Base-by-base conservation (phyloP, 1,284 basidiomycete genomes). In the Sporisorium iseilematis-ciliati region DNA sequence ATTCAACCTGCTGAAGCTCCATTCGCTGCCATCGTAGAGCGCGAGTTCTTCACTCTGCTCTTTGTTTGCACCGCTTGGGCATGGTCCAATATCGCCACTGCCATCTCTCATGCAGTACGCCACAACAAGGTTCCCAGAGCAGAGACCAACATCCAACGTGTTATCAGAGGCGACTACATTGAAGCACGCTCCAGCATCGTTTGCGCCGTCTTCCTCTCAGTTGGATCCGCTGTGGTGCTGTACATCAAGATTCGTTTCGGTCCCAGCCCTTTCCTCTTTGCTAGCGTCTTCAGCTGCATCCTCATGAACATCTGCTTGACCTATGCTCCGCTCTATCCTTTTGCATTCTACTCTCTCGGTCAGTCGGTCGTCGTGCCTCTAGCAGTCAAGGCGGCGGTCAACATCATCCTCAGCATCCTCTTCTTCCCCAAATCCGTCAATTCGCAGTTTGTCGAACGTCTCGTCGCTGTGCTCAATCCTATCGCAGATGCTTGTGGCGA, bases 341-440 rank as follows among this genome's bases (percentile, higher is more conserved):
- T 88, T 71, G 89, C 91, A 0, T 89, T 88, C 77, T 93, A 92
- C 82, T 51, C 88, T 86, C 82, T 90, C 20, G 91, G 90, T 41
- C 79, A 87, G 79, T 61, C 83, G 0, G 88, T 92, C 40, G 77
- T 91, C 18, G 54, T 92, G 2, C 92, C 92, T 0, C 80, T 93
- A 6, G 83, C 87, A 0, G 86, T 92, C 65, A 91, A 92, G 77
- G 88, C 89, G 4, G 90, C 87, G 0, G 77, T 93, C 33, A 86
- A 89, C 12, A 85, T 93, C 51, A 51, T 89, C 6, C 81, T 86
- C 14, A 89, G 90, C 7, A 82, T 89, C 7, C 41, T 89, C 51
- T 86, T 93, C 53, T 92, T 92, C 82, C 92, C 92, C 0, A 87
- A 88, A 7, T 90, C 91, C 0, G 87, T 91, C 54, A 91, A 91